Evolutionary conservation across 2,329 filamentous ascomycete genomes (phyloP).

Genomic region (Fusarium paranaense): DNA sequence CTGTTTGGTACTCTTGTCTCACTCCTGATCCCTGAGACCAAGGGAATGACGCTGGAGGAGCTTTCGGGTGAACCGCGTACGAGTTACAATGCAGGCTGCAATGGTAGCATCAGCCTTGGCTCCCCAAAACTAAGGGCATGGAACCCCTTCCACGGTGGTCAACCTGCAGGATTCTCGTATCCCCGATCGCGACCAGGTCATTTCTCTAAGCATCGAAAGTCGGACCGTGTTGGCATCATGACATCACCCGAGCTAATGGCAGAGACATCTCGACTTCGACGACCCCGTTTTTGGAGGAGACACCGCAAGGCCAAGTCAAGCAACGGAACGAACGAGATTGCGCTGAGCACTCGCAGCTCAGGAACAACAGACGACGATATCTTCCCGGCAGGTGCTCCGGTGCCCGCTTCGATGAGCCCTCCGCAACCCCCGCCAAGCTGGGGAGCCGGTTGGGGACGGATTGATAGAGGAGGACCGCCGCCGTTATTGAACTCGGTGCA

Average conservation of each 20-base stretch:
- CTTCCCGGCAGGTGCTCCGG: constrained; percentile 32
- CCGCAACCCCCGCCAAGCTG: constrained; percentile 43
- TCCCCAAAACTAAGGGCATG: constrained; percentile 50
- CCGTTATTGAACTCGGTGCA: constrained; percentile 44
- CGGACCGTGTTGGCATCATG: constrained; percentile 56
- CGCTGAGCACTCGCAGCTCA: constrained; percentile 47
- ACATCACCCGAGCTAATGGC: constrained; percentile 54
- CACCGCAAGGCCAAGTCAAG: constrained; percentile 43
- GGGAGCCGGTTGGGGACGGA: constrained; percentile 49
- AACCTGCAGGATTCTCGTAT: constrained; percentile 63
- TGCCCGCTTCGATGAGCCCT: constrained; percentile 14
- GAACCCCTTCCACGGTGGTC: constrained; percentile 63
- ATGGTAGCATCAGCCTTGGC: constrained; percentile 59
- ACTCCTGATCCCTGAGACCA: constrained; percentile 82
- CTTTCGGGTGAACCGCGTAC: constrained; percentile 75
- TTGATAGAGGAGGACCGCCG: constrained; percentile 45
- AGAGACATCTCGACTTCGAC: constrained; percentile 39
- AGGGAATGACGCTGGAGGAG: constrained; percentile 78
- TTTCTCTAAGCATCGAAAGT: constrained; percentile 45
- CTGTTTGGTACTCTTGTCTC: constrained; percentile 75
- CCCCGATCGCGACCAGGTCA: constrained; percentile 48
- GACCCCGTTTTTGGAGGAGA: constrained; percentile 46
- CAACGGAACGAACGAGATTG: constrained; percentile 49
- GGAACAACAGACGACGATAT: constrained; percentile 41
- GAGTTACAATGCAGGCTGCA: constrained; percentile 64